phyloP scores from a whole-genome alignment of 345 rosid genomes.

The Punica granatum region DNA sequence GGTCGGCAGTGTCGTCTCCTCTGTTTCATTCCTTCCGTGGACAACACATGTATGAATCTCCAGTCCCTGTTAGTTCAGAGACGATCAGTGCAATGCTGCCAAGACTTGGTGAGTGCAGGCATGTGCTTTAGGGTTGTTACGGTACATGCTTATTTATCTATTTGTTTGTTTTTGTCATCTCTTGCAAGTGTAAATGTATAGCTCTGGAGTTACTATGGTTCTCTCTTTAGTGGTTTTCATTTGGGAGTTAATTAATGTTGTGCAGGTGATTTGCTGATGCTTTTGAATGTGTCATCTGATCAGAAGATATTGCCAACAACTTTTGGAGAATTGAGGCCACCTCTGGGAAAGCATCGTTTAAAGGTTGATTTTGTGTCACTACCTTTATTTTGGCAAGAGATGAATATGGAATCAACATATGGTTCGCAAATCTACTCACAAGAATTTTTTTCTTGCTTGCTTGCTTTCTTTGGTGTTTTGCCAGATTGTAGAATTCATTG shows the following conservation, averaged over 20 bases:
- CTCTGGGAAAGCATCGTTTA: conserved; percentile 94
- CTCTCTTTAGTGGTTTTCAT: background rate
- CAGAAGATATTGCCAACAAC: conserved; percentile 82
- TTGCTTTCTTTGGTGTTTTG: conserved; percentile 12
- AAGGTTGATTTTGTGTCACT: conserved; percentile 45
- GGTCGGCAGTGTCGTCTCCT: conserved; percentile 60
- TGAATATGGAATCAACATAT: background rate
- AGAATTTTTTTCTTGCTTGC: background rate
- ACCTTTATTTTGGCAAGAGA: background rate
- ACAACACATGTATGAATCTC: conserved; percentile 75
- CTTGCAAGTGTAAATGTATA: background rate
- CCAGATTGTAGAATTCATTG: conserved; percentile 96
- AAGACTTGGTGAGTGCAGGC: conserved; percentile 65
- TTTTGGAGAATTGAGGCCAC: conserved; percentile 92
- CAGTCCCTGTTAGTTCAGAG: conserved; percentile 69
- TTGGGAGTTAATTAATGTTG: conserved; percentile 8
- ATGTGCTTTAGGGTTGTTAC: background rate
- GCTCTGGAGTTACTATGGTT: background rate
- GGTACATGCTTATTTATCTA: too few relatives aligned
- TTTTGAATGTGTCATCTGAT: conserved; percentile 70
- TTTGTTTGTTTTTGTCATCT: background rate
- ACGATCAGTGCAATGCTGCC: conserved; percentile 94
- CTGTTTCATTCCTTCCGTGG: conserved; percentile 69
- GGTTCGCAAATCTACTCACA: background rate
- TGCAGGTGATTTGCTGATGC: conserved; percentile 69